Percentiles rank a stretch among this genome's conserved stretches.
Conservation (phyloP, 2,329 filamentous ascomycete genomes). For the Cladosporium sp. region DNA sequence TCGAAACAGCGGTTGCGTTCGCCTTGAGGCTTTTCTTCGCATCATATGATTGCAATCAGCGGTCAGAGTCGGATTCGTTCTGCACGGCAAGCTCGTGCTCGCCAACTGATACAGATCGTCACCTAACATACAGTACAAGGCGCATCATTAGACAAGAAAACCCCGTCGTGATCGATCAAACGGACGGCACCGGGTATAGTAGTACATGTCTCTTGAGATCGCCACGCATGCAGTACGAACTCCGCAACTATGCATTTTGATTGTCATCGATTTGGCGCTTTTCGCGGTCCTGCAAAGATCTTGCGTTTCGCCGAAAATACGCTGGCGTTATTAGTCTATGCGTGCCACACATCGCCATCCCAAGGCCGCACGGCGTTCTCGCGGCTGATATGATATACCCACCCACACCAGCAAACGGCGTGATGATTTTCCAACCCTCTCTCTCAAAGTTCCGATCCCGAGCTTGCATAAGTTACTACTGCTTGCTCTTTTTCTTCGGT, state of each 20-base stretch:
- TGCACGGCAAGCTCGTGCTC: neutral
- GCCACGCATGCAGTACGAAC: no score
- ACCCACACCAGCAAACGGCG: slow-evolving; percentile 3
- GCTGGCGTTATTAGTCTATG: no score
- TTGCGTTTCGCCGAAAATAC: no score
- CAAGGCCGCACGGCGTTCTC: neutral
- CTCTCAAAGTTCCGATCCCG: neutral
- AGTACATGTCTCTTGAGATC: no score
- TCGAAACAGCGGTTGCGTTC: slow-evolving; percentile 2
- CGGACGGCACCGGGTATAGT: no score
- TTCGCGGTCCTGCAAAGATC: no score
- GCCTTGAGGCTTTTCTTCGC: neutral
- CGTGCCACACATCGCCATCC: no score
- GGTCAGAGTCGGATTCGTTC: slow-evolving; percentile 8
- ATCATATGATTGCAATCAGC: slow-evolving; percentile 10
- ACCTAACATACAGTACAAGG: neutral
- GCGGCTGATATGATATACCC: slow-evolving; percentile 13
- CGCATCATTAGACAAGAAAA: neutral
- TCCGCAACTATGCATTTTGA: no score
- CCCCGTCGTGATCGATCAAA: no score
- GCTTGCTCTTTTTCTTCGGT: neutral
- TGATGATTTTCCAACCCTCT: neutral
- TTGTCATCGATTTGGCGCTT: no score
- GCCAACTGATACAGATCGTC: neutral
- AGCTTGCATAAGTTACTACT: neutral